Conservation (phyloP, 495 filamentous ascomycete genomes). For the Glonium stellatum region DNA sequence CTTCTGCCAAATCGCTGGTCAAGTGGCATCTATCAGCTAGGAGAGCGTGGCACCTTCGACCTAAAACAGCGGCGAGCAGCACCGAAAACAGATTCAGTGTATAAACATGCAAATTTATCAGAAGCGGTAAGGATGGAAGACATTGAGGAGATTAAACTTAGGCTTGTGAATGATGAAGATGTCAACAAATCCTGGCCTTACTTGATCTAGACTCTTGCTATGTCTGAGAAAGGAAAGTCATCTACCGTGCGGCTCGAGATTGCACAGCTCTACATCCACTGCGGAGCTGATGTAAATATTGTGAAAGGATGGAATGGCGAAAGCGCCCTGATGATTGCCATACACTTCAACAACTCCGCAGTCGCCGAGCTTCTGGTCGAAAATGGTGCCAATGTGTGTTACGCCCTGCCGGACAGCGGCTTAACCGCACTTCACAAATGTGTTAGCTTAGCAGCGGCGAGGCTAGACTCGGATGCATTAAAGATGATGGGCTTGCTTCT, state of each 20-base stretch:
- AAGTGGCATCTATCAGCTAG: too few relatives aligned
- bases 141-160: constrained; percentile 7
- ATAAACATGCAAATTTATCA: constrained; percentile 8
- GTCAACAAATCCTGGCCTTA: constrained; percentile 15
- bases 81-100: constrained; percentile 2
- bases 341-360: constrained; percentile 17
- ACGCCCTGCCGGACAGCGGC: constrained; percentile 8
- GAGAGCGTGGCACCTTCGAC: too few relatives aligned
- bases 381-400: constrained; percentile 8
- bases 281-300: constrained; percentile 17
- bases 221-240: neutral
- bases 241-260: constrained; percentile 4
- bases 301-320: constrained; percentile 20
- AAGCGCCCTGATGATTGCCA: constrained; percentile 15
- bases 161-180: constrained; percentile 19
- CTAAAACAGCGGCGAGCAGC: neutral
- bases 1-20: too few relatives aligned
- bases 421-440: constrained; percentile 16
- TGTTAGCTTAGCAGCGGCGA: constrained; percentile 13
- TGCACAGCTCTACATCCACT: constrained; percentile 14
- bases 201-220: constrained; percentile 18
- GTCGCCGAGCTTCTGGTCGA: constrained; percentile 14
- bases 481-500: constrained; percentile 13
- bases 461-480: constrained; percentile 4
- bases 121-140: constrained; percentile 6